Conservation (phyloP, 148 eudicot species). For the Amaranthus palmeri region DNA sequence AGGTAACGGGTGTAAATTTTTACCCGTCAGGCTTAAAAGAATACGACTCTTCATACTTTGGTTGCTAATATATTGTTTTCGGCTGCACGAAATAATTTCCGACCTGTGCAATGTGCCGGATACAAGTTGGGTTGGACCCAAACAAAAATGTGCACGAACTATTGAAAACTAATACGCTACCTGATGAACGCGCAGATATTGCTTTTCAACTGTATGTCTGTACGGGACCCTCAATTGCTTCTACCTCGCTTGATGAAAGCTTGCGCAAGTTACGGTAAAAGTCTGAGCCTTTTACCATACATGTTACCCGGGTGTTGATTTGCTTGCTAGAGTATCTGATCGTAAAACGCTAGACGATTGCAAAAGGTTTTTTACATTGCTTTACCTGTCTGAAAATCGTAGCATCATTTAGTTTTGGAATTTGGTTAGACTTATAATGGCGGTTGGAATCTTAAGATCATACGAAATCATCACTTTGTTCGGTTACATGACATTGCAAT, state of each 20-base stretch:
- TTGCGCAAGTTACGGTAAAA: conserved; percentile 60
- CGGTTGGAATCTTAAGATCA: background rate
- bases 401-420: background rate
- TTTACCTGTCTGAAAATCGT: background rate
- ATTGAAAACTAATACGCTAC: conserved; percentile 14
- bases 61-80: background rate
- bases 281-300: background rate
- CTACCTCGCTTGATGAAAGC: conserved; percentile 72
- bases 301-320: background rate
- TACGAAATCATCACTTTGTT: background rate
- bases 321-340: background rate
- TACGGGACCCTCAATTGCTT: conserved; percentile 88
- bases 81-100: background rate
- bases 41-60: background rate
- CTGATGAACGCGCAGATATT: conserved; percentile 63
- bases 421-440: background rate
- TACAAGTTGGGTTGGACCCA: no score
- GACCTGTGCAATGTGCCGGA: no score
- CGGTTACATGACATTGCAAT: background rate
- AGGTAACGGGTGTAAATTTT: conserved; percentile 38
- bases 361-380: background rate
- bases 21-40: background rate
- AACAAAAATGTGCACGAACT: no score
- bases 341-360: background rate
- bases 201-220: conserved; percentile 98